phyloP scores from a whole-genome alignment of 1,284 basidiomycete genomes.

The Farysia itapuensis region DNA sequence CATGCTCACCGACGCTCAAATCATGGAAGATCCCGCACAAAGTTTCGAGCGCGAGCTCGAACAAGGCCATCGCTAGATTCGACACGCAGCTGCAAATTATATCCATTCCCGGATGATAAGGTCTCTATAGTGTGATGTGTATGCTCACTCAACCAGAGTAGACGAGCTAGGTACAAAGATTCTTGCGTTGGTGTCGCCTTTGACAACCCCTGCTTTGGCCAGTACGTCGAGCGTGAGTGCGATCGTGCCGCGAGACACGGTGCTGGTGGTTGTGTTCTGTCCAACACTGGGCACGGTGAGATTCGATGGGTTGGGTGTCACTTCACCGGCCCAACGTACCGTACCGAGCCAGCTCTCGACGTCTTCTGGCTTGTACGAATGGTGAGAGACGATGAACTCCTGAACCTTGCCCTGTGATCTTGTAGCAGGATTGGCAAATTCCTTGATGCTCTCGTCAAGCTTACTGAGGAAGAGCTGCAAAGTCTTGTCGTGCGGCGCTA shows the following conservation, averaged over 20 bases:
- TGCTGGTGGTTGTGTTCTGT: conserved; percentile 33
- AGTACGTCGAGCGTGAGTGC: conserved; percentile 33
- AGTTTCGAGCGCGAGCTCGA: conserved; percentile 36
- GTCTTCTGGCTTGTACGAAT: conserved; percentile 70
- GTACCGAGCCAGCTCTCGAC: conserved; percentile 66
- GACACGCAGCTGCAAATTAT: too few relatives aligned
- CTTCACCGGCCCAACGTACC: conserved; percentile 51
- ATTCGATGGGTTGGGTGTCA: conserved; percentile 20
- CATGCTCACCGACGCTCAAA: conserved; percentile 35
- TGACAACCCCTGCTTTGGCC: conserved; percentile 48
- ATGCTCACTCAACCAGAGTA: conserved; percentile 16
- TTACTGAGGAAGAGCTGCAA: conserved; percentile 30
- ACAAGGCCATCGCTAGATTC: conserved; percentile 5
- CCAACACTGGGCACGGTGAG: conserved; percentile 14
- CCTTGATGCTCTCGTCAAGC: conserved; percentile 30
- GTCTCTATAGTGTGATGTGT: too few relatives aligned
- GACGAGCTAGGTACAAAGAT: conserved; percentile 12
- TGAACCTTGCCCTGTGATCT: conserved; percentile 8
- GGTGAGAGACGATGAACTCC: conserved; percentile 34
- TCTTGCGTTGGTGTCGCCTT: too few relatives aligned
- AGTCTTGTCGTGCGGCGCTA: background rate
- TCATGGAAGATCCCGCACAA: conserved; percentile 51
- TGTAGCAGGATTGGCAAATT: conserved; percentile 40
- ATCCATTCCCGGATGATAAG: too few relatives aligned
- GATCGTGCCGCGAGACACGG: conserved; percentile 29